Conservation (phyloP, 495 filamentous ascomycete genomes). For the Poronia punctata region DNA sequence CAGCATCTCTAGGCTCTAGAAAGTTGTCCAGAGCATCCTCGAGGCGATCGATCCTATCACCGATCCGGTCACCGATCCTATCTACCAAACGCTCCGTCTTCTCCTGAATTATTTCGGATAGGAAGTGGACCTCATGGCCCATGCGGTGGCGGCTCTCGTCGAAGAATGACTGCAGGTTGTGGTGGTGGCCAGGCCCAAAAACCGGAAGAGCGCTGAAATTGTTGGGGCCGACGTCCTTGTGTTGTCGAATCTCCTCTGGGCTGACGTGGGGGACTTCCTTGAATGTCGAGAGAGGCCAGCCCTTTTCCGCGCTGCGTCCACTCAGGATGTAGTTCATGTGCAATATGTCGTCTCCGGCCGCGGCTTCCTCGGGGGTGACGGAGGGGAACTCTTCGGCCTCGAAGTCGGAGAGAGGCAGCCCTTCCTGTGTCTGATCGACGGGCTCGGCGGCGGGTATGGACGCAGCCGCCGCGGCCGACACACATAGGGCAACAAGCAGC, state of each 20-base stretch:
- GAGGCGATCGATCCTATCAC: neutral
- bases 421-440: slow-evolving; percentile 9
- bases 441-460: slow-evolving; percentile 11
- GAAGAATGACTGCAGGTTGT: slow-evolving; percentile 2
- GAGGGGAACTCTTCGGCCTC: slow-evolving; percentile 10
- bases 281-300: slow-evolving; percentile 14
- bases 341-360: slow-evolving; percentile 5
- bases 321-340: neutral
- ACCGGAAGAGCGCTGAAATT: slow-evolving; percentile 23
- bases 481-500: slow-evolving; percentile 20
- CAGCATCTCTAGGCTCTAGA: slow-evolving; percentile 1
- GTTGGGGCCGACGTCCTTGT: slow-evolving; percentile 18
- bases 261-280: slow-evolving; percentile 18
- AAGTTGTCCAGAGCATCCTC: neutral
- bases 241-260: slow-evolving; percentile 12
- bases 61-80: neutral
- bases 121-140: neutral
- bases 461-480: slow-evolving; percentile 21
- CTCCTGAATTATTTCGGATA: neutral
- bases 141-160: neutral
- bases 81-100: neutral
- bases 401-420: slow-evolving; percentile 18
- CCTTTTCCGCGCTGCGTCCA: slow-evolving; percentile 2
- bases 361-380: slow-evolving; percentile 20
- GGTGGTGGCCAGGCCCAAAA: slow-evolving; percentile 11